phyloP scores from a whole-genome alignment of 805 yeast species.

The Candida piceae region DNA sequence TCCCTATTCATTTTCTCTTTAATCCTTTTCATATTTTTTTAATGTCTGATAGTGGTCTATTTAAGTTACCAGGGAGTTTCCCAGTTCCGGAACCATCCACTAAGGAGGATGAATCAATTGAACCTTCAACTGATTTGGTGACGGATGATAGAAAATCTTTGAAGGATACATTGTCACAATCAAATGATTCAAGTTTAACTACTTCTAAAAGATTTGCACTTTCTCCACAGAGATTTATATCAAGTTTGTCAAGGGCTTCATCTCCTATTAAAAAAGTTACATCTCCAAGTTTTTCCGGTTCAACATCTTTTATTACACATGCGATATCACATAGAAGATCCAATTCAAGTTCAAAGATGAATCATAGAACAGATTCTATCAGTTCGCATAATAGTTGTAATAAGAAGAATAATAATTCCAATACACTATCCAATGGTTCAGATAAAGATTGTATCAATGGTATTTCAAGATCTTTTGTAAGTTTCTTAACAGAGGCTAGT shows the following conservation, averaged over 20 bases:
- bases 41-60: too few relatives aligned
- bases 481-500: conserved; percentile 52
- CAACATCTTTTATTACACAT: conserved; percentile 6
- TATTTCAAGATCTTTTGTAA: conserved; percentile 49
- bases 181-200: neutral
- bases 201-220: conserved; percentile 13
- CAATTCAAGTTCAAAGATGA: neutral
- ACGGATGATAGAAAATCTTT: conserved; percentile 1
- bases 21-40: too few relatives aligned
- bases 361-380: too few relatives aligned
- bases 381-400: too few relatives aligned
- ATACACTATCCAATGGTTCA: too few relatives aligned
- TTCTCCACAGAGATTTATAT: conserved; percentile 23
- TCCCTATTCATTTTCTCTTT: too few relatives aligned
- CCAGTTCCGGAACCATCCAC: neutral
- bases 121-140: neutral
- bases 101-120: neutral
- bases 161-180: neutral
- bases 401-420: too few relatives aligned
- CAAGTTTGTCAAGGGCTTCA: conserved; percentile 16
- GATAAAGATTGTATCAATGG: conserved; percentile 29
- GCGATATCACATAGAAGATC: conserved; percentile 1
- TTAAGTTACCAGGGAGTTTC: neutral
- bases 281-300: conserved; percentile 4
- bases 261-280: conserved; percentile 14